Evolutionary conservation across 768 basidiomycete species (phyloP).

Genomic region (Filobasidium floriforme): DNA sequence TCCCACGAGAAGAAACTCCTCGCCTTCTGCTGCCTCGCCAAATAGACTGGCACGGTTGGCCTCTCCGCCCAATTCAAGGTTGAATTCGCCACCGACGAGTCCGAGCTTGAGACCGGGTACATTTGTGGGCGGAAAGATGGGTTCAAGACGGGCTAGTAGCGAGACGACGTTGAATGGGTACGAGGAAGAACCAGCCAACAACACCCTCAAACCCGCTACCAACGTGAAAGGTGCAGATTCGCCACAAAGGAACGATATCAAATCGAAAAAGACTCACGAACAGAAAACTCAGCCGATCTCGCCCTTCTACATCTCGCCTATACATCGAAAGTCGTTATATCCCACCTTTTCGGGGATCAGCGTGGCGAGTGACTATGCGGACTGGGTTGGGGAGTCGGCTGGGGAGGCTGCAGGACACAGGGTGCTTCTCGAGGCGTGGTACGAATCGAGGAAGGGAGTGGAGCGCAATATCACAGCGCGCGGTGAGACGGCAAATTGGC

Average conservation of each 20-base stretch:
- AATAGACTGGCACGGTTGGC: background rate
- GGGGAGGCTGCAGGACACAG: slow-evolving; percentile 50
- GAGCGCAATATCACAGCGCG: background rate
- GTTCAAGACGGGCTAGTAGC: background rate
- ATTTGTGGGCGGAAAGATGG: background rate
- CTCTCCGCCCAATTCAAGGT: background rate
- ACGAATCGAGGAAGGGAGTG: slow-evolving; percentile 18
- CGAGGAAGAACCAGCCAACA: too few species aligned
- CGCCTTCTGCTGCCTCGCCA: background rate
- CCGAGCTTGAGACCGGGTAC: background rate
- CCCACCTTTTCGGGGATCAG: slow-evolving; percentile 63
- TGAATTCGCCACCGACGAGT: background rate
- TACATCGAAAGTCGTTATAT: slow-evolving; percentile 76
- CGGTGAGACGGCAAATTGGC: slow-evolving; percentile 21
- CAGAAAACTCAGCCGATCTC: slow-evolving; percentile 18
- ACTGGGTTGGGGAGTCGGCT: slow-evolving; percentile 48
- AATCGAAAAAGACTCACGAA: background rate
- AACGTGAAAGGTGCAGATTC: too few species aligned
- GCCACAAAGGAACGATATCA: too few species aligned
- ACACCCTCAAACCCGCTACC: too few species aligned
- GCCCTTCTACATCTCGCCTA: slow-evolving; percentile 68
- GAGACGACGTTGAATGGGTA: background rate
- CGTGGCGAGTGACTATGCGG: slow-evolving; percentile 53
- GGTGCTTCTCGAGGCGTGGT: slow-evolving; percentile 48
- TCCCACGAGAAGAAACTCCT: background rate